These are phyloP conservation scores for Ampelomyces quisqualis DNA, from an alignment of 2,329 filamentous ascomycete genomes.

Conservation along the genomic window DNA sequence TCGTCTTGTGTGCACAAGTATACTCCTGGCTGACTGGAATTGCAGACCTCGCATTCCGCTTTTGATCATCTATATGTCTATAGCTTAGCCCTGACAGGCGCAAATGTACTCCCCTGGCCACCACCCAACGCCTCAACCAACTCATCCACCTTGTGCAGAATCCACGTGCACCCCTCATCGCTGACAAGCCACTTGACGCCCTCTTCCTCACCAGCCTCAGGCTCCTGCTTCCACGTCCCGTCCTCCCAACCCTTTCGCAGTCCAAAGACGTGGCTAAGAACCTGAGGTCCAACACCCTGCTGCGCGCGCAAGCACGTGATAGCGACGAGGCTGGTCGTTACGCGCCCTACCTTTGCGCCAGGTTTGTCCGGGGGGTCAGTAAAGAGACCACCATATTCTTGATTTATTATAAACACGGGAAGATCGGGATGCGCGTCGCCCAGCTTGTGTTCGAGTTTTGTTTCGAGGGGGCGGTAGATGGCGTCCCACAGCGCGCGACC, in stretches of 20 bases:
- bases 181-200: constrained; percentile 62
- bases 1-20: too few species aligned
- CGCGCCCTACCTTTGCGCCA: constrained; percentile 62
- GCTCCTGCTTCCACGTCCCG: constrained; percentile 56
- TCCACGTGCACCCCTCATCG: constrained; percentile 66
- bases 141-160: constrained; percentile 61
- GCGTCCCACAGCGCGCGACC: constrained; percentile 71
- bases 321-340: constrained; percentile 71
- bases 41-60: too few species aligned
- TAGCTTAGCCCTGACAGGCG: constrained; percentile 33
- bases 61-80: too few species aligned
- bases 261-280: constrained; percentile 78
- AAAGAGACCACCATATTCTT: constrained; percentile 72
- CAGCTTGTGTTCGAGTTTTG: constrained; percentile 69
- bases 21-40: too few species aligned
- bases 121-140: constrained; percentile 52
- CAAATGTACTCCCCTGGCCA: constrained; percentile 33
- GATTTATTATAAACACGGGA: constrained; percentile 74
- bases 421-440: constrained; percentile 77
- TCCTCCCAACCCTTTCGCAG: constrained; percentile 74
- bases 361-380: constrained; percentile 61
- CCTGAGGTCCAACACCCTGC: constrained; percentile 79
- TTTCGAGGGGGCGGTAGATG: constrained; percentile 73
- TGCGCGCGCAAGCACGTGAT: constrained; percentile 75
- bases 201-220: constrained; percentile 53